phyloP scores from a whole-genome alignment of 495 filamentous ascomycete genomes.

The Lasiosphaeris hirsuta region DNA sequence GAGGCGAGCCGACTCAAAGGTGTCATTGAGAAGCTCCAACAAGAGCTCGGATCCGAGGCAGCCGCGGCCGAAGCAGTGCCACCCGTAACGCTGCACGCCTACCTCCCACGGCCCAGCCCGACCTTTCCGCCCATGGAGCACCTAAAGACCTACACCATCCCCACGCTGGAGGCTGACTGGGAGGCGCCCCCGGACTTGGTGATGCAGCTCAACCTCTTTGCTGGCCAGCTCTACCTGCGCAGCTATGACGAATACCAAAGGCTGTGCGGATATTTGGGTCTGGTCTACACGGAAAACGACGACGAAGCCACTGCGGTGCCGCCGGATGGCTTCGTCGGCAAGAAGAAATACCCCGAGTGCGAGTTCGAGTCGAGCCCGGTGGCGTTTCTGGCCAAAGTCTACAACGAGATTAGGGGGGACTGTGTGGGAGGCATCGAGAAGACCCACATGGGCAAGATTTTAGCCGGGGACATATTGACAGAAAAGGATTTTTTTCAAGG shows the following conservation, averaged over 20 bases:
- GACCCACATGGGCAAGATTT: conserved; percentile 55
- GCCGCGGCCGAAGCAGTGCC: conserved; percentile 14
- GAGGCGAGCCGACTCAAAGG: conserved; percentile 57
- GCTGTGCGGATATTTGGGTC: conserved; percentile 53
- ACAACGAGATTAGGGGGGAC: conserved; percentile 51
- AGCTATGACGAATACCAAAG: conserved; percentile 50
- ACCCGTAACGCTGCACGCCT: conserved; percentile 52
- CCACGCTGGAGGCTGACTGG: conserved; percentile 13
- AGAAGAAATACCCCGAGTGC: conserved; percentile 29
- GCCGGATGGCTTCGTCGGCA: conserved; percentile 45
- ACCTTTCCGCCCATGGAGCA: conserved; percentile 46
- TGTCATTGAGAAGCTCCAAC: conserved; percentile 29
- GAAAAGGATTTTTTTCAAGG: conserved; percentile 30
- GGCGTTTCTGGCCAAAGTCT: conserved; percentile 47
- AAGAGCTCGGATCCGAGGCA: neutral
- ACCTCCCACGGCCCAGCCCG: conserved; percentile 52
- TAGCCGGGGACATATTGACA: conserved; percentile 39
- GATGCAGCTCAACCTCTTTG: conserved; percentile 60
- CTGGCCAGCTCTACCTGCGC: conserved; percentile 62
- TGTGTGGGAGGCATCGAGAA: conserved; percentile 47
- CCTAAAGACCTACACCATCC: conserved; percentile 41
- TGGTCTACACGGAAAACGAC: conserved; percentile 24
- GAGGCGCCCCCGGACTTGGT: conserved; percentile 24
- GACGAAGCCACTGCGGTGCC: conserved; percentile 17
- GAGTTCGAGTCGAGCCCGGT: conserved; percentile 50